phyloP scores from a whole-genome alignment of 2,329 filamentous ascomycete species.

The Venturia asperata region DNA sequence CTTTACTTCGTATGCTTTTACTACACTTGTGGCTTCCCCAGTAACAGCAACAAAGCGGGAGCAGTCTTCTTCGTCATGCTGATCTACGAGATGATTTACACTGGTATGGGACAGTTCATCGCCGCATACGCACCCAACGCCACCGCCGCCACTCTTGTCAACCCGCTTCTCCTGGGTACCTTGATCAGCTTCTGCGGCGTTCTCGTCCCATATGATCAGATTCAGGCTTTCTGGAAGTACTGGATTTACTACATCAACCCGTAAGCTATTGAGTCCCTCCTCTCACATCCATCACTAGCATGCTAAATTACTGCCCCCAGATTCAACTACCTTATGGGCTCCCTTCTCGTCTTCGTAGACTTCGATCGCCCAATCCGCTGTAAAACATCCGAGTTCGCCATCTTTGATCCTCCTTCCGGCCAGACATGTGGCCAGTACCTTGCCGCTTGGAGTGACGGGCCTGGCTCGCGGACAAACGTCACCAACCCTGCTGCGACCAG shows the following conservation, averaged over 20 bases:
- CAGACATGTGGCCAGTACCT: conserved; percentile 56
- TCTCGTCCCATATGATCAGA: conserved; percentile 56
- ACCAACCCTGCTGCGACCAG: conserved; percentile 51
- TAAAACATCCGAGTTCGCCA: conserved; percentile 49
- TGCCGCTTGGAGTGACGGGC: conserved; percentile 27
- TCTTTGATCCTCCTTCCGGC: conserved; percentile 52
- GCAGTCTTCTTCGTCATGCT: conserved; percentile 46
- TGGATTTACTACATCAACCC: conserved; percentile 58
- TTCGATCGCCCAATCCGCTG: conserved; percentile 52
- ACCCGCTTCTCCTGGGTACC: conserved; percentile 63
- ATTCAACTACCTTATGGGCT: conserved; percentile 60
- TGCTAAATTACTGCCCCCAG: neutral
- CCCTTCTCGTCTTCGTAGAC: conserved; percentile 50
- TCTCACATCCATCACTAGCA: neutral
- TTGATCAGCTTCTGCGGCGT: conserved; percentile 69
- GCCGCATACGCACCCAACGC: conserved; percentile 61
- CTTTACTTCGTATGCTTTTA: conserved; percentile 55
- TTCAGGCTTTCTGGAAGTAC: conserved; percentile 37
- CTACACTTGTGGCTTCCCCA: conserved; percentile 41
- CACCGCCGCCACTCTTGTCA: conserved; percentile 57
- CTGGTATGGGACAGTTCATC: conserved; percentile 60
- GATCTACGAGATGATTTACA: conserved; percentile 59
- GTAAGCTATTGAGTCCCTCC: neutral
- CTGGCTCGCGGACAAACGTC: conserved; percentile 48
- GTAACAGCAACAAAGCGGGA: conserved; percentile 51